These are phyloP conservation scores for Phytophthora hibernalis DNA, from an alignment of 352 stramenopile species.

Conservation along the genomic window DNA sequence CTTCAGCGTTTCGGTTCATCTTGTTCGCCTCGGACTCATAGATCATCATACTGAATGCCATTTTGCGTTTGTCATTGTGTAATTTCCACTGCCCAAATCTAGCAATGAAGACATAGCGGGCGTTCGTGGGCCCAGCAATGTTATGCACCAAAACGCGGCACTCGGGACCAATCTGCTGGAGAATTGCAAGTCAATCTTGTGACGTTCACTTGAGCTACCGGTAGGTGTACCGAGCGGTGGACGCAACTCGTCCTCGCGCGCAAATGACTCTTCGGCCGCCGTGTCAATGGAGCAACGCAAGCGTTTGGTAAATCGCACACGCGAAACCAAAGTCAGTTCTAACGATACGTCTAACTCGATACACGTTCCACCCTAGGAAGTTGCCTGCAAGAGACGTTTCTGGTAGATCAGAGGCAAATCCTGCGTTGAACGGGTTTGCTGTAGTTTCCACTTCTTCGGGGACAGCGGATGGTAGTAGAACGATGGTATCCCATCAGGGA, in stretches of 20 bases:
- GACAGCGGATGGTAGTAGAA: background rate
- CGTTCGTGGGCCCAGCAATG: background rate
- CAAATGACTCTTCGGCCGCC: background rate
- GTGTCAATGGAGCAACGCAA: background rate
- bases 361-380: background rate
- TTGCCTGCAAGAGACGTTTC: background rate
- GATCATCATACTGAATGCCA: slow-evolving; percentile 12
- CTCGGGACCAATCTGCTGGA: background rate
- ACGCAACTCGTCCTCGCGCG: background rate
- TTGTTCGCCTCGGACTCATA: slow-evolving; percentile 26
- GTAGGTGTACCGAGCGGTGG: background rate
- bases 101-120: background rate
- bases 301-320: background rate
- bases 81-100: background rate
- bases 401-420: background rate
- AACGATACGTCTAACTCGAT: background rate
- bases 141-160: background rate
- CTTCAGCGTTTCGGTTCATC: slow-evolving; percentile 3
- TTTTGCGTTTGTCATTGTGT: background rate
- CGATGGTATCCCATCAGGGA: background rate
- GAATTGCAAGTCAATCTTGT: background rate
- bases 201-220: background rate
- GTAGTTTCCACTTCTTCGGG: background rate
- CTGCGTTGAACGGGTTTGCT: background rate
- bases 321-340: background rate